Evolutionary conservation across 352 stramenopile species (phyloP).

Genomic region (Globisporangium nagaii): DNA sequence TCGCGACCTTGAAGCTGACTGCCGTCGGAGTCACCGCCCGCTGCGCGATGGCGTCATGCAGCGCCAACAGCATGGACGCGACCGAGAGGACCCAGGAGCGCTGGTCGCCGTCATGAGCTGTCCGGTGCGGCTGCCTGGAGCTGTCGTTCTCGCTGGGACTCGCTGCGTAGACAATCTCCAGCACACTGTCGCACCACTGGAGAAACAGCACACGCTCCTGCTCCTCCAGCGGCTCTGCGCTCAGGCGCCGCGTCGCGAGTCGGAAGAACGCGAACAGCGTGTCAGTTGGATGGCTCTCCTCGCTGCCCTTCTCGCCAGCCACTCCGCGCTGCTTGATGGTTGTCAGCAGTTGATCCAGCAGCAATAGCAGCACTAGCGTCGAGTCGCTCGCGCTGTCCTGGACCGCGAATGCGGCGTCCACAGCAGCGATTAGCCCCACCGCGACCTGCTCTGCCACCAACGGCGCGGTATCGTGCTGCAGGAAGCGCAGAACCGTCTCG

Average conservation of each 20-base stretch:
- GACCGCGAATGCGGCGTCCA: not conserved
- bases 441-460: constrained; percentile 1
- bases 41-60: constrained; percentile 6
- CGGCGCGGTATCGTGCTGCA: not conserved
- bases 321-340: not conserved
- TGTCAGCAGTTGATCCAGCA: not conserved
- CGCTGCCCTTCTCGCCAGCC: not conserved
- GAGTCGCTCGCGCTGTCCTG: not conserved
- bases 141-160: not conserved
- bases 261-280: not conserved
- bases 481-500: not conserved
- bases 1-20: constrained; percentile 31
- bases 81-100: not conserved
- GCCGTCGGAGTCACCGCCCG: not conserved
- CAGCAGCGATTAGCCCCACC: not conserved
- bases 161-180: not conserved
- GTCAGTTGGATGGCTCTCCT: not conserved
- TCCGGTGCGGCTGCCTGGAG: not conserved
- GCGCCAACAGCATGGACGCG: constrained; percentile 7
- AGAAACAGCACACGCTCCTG: constrained; percentile 5
- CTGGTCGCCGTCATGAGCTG: not conserved
- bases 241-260: constrained; percentile 2
- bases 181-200: constrained; percentile 8
- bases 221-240: not conserved
- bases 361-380: not conserved